Conservation (phyloP, 2,329 filamentous ascomycete species). For the Paraphaeosphaeria sporulosa region DNA sequence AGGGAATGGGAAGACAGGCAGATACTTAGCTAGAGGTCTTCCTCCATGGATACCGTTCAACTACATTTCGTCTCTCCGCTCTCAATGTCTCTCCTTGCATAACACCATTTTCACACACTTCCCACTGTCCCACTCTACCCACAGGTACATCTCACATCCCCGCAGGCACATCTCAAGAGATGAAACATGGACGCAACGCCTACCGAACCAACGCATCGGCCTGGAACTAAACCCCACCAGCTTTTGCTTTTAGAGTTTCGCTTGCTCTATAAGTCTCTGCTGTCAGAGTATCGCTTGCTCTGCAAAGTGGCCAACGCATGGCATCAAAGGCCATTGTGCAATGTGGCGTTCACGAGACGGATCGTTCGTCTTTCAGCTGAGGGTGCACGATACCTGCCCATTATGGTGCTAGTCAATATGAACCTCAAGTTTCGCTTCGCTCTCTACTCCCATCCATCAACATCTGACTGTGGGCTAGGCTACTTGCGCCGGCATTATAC, state of each 20-base stretch:
- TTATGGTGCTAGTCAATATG: not conserved
- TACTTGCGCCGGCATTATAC: conserved; percentile 5
- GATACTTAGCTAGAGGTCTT: not conserved
- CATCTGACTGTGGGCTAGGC: not conserved
- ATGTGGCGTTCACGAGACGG: no score
- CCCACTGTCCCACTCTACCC: not conserved
- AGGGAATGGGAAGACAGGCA: not conserved
- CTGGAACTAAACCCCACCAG: not conserved
- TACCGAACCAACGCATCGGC: not conserved
- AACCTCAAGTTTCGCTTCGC: not conserved
- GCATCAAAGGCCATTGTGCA: not conserved
- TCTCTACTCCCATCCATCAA: not conserved
- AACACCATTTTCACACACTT: not conserved
- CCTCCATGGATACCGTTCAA: not conserved
- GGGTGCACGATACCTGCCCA: not conserved
- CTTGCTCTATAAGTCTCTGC: no score
- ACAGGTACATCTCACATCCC: conserved; percentile 6
- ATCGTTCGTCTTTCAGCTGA: no score
- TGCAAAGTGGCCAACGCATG: not conserved
- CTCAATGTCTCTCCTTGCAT: not conserved
- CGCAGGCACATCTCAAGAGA: conserved; percentile 5
- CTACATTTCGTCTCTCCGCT: not conserved
- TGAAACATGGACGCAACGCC: conserved; percentile 5
- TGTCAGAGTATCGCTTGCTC: not conserved
- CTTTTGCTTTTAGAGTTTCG: no score